Percentiles rank a stretch among this genome's conserved stretches.
Conservation (phyloP, 169 alveolate species). For the Cryptosporidium tyzzeri region DNA sequence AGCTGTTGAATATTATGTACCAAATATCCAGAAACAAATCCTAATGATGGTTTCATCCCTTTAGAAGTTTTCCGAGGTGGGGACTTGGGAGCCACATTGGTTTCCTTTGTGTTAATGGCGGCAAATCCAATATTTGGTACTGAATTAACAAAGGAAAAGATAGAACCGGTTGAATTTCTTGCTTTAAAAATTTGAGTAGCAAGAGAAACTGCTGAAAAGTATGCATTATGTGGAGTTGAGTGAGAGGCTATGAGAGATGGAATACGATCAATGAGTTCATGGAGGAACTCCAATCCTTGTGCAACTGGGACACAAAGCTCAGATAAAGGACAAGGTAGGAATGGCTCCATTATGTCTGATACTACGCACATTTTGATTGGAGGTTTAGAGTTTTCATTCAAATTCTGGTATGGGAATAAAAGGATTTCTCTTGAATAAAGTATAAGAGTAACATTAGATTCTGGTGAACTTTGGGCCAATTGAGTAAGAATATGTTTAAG, state of each 20-base stretch:
- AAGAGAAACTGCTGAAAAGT: slow-evolving; percentile 52
- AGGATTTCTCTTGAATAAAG: slow-evolving; percentile 58
- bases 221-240: slow-evolving; percentile 66
- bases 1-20: slow-evolving; percentile 65
- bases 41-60: slow-evolving; percentile 52
- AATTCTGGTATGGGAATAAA: slow-evolving; percentile 42
- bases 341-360: slow-evolving; percentile 61
- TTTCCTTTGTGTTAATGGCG: slow-evolving; percentile 51
- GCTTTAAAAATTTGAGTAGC: slow-evolving; percentile 53
- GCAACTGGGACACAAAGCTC: slow-evolving; percentile 62
- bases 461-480: slow-evolving; percentile 36
- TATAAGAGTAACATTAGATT: slow-evolving; percentile 26
- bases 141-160: slow-evolving; percentile 37
- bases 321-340: slow-evolving; percentile 56
- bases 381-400: not conserved
- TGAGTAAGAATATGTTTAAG: slow-evolving; percentile 45
- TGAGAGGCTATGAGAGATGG: slow-evolving; percentile 29
- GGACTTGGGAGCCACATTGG: slow-evolving; percentile 57
- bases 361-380: slow-evolving; percentile 51
- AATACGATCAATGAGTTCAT: slow-evolving; percentile 35
- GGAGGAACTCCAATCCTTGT: slow-evolving; percentile 20
- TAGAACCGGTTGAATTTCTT: slow-evolving; percentile 40
- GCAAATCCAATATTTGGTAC: slow-evolving; percentile 68
- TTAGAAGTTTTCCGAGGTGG: slow-evolving; percentile 71
- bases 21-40: slow-evolving; percentile 70